These are phyloP conservation scores for Penicillium aurantiogriseum DNA, from an alignment of 2,329 filamentous ascomycete genomes.

Conservation along the genomic window DNA sequence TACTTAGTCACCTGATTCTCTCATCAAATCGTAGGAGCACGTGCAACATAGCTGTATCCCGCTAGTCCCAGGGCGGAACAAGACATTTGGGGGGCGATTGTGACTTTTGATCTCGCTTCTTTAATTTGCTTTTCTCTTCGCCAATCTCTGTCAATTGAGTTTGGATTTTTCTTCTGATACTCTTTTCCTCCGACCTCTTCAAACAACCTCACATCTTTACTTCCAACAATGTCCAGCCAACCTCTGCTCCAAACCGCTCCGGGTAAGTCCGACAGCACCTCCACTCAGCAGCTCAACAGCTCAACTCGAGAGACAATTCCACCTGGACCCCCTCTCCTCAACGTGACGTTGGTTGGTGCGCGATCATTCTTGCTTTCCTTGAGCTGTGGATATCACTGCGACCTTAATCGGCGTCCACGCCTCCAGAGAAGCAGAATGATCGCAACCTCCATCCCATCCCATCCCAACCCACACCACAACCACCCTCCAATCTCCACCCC, in stretches of 20 bases:
- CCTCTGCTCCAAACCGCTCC: conserved; percentile 92
- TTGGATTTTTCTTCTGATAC: not conserved
- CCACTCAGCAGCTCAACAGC: not conserved
- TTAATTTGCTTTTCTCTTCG: not conserved
- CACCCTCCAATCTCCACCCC: not conserved
- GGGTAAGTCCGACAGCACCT: conserved; percentile 55
- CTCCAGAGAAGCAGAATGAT: not conserved
- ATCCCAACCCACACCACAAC: not conserved
- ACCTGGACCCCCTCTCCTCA: not conserved
- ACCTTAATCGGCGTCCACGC: too few relatives aligned
- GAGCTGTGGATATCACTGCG: too few relatives aligned
- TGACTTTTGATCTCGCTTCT: conserved; percentile 4
- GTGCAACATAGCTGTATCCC: conserved; percentile 19
- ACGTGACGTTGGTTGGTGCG: not conserved
- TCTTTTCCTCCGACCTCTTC: conserved; percentile 1
- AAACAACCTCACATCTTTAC: conserved; percentile 11
- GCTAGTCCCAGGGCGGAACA: conserved; percentile 16
- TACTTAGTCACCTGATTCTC: conserved; percentile 10
- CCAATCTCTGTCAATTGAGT: not conserved
- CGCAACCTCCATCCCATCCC: not conserved
- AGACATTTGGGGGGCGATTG: not conserved
- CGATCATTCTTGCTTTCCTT: not conserved
- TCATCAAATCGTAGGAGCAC: conserved; percentile 21
- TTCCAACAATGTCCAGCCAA: conserved; percentile 78
- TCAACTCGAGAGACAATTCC: not conserved